Conservation (phyloP, 192 early-diverging fungal species). For the Cetraspora pellucida region DNA sequence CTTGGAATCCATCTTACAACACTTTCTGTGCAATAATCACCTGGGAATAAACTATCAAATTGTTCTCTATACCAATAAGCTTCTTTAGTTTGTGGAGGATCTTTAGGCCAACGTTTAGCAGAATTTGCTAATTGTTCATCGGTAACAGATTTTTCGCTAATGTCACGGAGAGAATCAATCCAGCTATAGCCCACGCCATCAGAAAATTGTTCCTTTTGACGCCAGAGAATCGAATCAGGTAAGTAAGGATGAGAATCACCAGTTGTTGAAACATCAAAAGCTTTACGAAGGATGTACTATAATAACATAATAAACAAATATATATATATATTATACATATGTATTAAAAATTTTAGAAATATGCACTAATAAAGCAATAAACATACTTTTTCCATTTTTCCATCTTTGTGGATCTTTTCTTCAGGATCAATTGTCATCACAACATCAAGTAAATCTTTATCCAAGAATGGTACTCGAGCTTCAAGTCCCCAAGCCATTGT, state of each 20-base stretch:
- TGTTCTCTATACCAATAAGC: conserved; percentile 92
- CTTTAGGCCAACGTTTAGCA: conserved; percentile 73
- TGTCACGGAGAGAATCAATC: conserved; percentile 94
- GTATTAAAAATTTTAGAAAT: not conserved
- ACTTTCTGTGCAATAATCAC: conserved; percentile 83
- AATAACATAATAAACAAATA: not conserved
- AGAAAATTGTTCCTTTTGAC: conserved; percentile 99
- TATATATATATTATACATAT: not conserved
- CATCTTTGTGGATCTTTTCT: conserved; percentile 78
- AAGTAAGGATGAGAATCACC: conserved; percentile 74
- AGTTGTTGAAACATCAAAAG: conserved; percentile 88
- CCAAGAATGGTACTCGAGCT: conserved; percentile 97
- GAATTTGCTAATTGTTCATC: conserved; percentile 77
- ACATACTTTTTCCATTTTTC: conserved; percentile 80
- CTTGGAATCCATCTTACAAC: conserved; percentile 97
- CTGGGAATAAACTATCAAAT: conserved; percentile 94
- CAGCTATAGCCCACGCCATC: conserved; percentile 98
- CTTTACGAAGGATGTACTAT: conserved; percentile 85
- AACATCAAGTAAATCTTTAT: conserved; percentile 89
- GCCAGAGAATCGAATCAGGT: conserved; percentile 89
- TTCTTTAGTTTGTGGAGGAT: conserved; percentile 95
- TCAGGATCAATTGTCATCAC: conserved; percentile 86
- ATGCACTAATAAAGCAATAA: not conserved
- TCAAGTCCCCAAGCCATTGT: conserved; percentile 99
- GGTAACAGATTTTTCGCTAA: conserved; percentile 66